Evolutionary conservation across 768 basidiomycete genomes (phyloP), one percentile per base, ranked within the genome.

Genomic region (Mycena rebaudengoi): DNA sequence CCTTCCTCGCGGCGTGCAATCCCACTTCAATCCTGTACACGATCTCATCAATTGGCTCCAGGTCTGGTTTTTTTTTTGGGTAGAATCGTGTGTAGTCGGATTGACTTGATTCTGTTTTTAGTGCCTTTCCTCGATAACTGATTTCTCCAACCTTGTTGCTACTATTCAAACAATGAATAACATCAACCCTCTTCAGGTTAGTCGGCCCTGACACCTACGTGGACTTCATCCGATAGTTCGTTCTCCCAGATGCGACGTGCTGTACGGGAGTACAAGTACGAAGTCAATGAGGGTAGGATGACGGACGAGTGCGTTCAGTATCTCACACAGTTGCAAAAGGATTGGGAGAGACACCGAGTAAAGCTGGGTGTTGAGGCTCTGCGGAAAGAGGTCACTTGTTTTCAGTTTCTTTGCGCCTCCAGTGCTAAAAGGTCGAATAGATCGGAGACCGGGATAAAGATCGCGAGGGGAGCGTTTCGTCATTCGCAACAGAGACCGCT

Each of bases 251-350:
- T 99, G 91, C 90, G 95, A 51, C 87, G 95, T 20, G 96, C 96
- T 37, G 91, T 97, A 28, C 88, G 91, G 45, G 97, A 99, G 72
- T 95, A 95, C 78, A 92, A 88, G 73, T 98, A 93, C 72, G 97
- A 99, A 79, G 91, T 98, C 49, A 91, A 90, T 72, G 98, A 99
- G 76, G 85, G 88, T 1, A 85, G 84, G 63, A 98, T 99, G 94
- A 92, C 90, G 3, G 96, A 99, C 23, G 98, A 99, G 75, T 99
- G 97, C 72, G 83, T 87, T 37, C 94, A 98, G 78, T 99, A 99
- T 70, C 85, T 99, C 26, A 91, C 88, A 3, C 97, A 99, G 70
- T 81, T 99, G 10, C 96, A 98, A 78, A 96, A 94, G 72, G 96
- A 99, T 73, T 99, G 97, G 97, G 97, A 99, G 76, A 82, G 94